Base-by-base conservation (phyloP, 2,329 filamentous ascomycete species). In the Monilinia aucupariae region DNA sequence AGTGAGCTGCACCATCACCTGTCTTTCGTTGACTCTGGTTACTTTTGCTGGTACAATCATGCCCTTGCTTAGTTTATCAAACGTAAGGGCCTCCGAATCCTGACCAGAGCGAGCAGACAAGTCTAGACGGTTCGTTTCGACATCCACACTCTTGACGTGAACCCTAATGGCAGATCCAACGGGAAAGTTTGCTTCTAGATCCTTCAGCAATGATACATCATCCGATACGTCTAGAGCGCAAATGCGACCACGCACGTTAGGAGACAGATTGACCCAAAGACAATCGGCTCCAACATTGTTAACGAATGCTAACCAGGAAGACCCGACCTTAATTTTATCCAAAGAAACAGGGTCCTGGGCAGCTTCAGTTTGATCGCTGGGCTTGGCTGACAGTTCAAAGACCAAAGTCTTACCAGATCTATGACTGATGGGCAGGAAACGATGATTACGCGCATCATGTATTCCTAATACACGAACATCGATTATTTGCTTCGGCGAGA, bases 401-500 rank as follows among this genome's bases (percentile, higher is more conserved):
- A 96, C 88, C 0, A 85, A 79, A 51, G 88, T 87, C 74, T 92
- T 92, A 62, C 86, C 86, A 54, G 86, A 86, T 60, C 92, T 85
- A 76, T 97, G 93, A 45, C 89, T 90, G 71, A 99, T 90, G 2
- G 94, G 92, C 49, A 99, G 80, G 78, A 96, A 99, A 52, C 89
- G 87, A 76, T 97, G 91, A 70, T 91, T 96, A 68, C 89, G 87
- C 56, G 92, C 90, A 76, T 97, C 92, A 73, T 97, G 93, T 39
- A 96, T 82, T 66, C 92, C 93, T 43, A 97, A 80, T 45, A 97
- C 83, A 71, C 87, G 89, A 47, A 92, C 92, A 17, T 83, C 78
- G 37, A 97, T 76, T 52, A 86, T 78, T 64, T 93, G 85, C 69
- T 90, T 89, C 58, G 82, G 79, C 66, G 85, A 82, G 77, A 96